Evolutionary conservation across 441 rosid species (phyloP).

Genomic region (Dalechampia spathulata): DNA sequence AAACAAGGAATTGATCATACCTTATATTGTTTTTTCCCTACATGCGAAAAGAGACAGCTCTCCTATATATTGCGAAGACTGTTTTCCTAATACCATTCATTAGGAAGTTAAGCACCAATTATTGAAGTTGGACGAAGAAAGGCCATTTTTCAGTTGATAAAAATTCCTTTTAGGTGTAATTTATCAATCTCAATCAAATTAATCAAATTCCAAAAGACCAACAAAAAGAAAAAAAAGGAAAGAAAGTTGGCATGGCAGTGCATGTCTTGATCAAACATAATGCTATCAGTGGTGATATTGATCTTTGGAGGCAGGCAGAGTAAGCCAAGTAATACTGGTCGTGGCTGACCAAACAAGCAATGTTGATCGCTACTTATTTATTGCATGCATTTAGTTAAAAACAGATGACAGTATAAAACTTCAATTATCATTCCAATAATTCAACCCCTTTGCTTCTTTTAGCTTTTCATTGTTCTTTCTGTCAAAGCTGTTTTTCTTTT

Average conservation of each 20-base stretch:
- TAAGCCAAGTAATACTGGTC: neutral
- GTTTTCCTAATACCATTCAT: conserved; percentile 28
- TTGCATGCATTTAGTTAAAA: conserved; percentile 1
- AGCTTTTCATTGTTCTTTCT: too few relatives aligned
- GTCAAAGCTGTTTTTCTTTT: too few relatives aligned
- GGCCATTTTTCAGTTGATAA: neutral
- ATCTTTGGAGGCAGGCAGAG: neutral
- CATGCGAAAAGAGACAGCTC: conserved; percentile 36
- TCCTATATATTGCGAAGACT: conserved; percentile 31
- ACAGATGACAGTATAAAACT: neutral
- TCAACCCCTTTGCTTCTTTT: neutral
- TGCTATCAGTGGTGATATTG: neutral
- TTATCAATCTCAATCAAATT: neutral
- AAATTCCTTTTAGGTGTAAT: neutral
- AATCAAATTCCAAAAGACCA: neutral
- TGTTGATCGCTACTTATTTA: neutral
- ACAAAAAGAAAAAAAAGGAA: neutral
- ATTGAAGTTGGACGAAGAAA: neutral
- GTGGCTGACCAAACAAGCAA: conserved; percentile 12
- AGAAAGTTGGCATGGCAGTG: neutral
- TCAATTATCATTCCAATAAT: neutral
- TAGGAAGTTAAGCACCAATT: conserved; percentile 16
- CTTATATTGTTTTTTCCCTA: neutral
- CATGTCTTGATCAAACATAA: neutral
- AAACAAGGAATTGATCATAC: too few relatives aligned